Evolutionary conservation across 2,329 filamentous ascomycete species (phyloP).

Genomic region (Penicillium sp.): DNA sequence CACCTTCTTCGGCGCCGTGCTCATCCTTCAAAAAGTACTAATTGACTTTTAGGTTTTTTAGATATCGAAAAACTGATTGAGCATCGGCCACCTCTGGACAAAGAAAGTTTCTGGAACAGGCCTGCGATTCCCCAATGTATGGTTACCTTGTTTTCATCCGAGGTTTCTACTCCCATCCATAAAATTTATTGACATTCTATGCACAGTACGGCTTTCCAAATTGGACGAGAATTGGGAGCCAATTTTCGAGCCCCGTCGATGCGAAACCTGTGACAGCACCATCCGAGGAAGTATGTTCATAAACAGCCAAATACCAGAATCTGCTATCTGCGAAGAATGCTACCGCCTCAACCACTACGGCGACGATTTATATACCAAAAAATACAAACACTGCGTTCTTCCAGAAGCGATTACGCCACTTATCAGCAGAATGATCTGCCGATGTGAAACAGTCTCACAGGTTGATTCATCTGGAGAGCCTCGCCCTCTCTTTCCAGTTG

Average conservation of each 20-base stretch:
- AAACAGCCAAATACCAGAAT: too few relatives aligned
- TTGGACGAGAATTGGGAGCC: constrained; percentile 25
- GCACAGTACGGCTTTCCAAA: too few relatives aligned
- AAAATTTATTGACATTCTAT: too few relatives aligned
- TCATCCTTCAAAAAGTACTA: too few relatives aligned
- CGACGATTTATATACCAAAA: constrained; percentile 21
- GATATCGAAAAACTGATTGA: constrained; percentile 46
- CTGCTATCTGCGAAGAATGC: constrained; percentile 8
- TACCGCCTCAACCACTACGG: too few relatives aligned
- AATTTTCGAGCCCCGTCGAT: neutral
- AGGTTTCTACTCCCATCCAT: too few relatives aligned
- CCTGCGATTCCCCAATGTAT: constrained; percentile 24
- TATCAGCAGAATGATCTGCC: constrained; percentile 16
- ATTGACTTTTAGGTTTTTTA: constrained; percentile 27
- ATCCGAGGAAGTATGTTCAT: too few relatives aligned
- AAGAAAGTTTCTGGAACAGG: constrained; percentile 26
- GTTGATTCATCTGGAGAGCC: too few relatives aligned
- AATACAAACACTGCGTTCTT: constrained; percentile 41
- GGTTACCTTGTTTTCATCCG: neutral
- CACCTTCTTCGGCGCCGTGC: too few relatives aligned
- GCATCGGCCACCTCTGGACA: constrained; percentile 28
- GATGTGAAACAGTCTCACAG: too few relatives aligned
- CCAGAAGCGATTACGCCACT: constrained; percentile 25
- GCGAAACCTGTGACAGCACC: too few relatives aligned
- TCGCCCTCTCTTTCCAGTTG: too few relatives aligned